These are phyloP conservation scores for Suillus americanus DNA, from an alignment of 768 basidiomycete species.

Conservation along the genomic window DNA sequence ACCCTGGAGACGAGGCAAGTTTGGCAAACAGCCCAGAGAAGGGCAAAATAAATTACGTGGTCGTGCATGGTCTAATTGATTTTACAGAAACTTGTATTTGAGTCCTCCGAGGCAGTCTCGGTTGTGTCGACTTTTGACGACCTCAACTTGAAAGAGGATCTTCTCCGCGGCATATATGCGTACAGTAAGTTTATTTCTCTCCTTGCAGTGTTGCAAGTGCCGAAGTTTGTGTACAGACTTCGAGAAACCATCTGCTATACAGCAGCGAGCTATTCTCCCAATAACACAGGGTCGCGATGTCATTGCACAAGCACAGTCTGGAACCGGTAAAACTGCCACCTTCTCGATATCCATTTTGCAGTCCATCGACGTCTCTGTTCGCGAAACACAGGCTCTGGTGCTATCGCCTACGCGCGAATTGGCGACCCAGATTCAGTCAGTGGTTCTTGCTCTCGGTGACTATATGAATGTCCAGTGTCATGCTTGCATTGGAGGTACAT, in stretches of 20 bases:
- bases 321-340: slow-evolving; percentile 99
- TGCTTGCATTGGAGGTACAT: slow-evolving; percentile 96
- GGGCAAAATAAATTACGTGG: neutral
- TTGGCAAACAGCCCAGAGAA: slow-evolving; percentile 15
- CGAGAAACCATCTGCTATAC: slow-evolving; percentile 98
- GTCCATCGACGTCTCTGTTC: slow-evolving; percentile 92
- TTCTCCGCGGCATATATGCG: slow-evolving; percentile 95
- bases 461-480: slow-evolving; percentile 99
- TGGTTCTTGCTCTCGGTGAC: slow-evolving; percentile 93
- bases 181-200: slow-evolving; percentile 66
- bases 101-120: slow-evolving; percentile 90
- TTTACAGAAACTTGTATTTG: slow-evolving; percentile 84
- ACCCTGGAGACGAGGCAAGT: slow-evolving; percentile 80
- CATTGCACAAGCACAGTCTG: slow-evolving; percentile 98
- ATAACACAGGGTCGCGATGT: slow-evolving; percentile 96
- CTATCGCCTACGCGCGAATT: slow-evolving; percentile 98
- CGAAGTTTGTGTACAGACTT: slow-evolving; percentile 56
- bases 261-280: slow-evolving; percentile 96
- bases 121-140: slow-evolving; percentile 90
- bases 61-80: neutral
- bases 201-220: slow-evolving; percentile 5
- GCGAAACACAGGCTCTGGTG: slow-evolving; percentile 95
- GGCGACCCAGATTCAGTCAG: slow-evolving; percentile 98
- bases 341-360: slow-evolving; percentile 98
- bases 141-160: slow-evolving; percentile 90